Percentiles rank a stretch among this genome's conserved stretches.
Evolutionary conservation across 169 alveolate species (phyloP).

Genomic region (Blepharisma undulans): DNA sequence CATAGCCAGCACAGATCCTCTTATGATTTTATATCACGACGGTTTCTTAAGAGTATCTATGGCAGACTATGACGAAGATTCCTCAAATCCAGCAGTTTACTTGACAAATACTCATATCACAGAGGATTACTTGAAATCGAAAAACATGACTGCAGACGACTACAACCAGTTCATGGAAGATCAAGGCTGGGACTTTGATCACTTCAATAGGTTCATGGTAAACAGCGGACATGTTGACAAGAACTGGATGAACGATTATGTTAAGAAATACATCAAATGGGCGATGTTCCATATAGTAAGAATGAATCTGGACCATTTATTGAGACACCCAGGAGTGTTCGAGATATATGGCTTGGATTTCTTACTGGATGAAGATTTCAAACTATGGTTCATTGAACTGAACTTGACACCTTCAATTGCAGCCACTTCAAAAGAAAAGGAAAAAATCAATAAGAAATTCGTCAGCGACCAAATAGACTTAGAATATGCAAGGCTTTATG

Average conservation of each 20-base stretch:
- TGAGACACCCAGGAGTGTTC: neutral
- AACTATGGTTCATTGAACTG: conserved; percentile 70
- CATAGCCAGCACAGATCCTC: conserved; percentile 55
- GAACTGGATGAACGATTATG: neutral
- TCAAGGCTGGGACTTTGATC: conserved; percentile 10
- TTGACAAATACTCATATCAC: conserved; percentile 15
- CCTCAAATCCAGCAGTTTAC: neutral
- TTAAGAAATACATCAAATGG: neutral
- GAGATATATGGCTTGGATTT: conserved; percentile 31
- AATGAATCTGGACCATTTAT: neutral
- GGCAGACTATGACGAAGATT: conserved; percentile 15
- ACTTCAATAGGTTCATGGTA: neutral
- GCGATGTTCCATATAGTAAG: conserved; percentile 12
- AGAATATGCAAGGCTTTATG: neutral
- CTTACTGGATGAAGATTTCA: conserved; percentile 22
- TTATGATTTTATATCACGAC: conserved; percentile 54
- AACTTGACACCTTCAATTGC: conserved; percentile 76
- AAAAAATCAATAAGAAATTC: neutral
- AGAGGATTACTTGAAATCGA: neutral
- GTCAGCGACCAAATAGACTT: neutral
- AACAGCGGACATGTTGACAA: neutral
- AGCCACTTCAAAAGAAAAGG: conserved; percentile 15
- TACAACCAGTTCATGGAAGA: neutral
- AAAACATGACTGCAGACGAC: neutral
- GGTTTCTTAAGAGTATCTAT: conserved; percentile 41